Conservation (phyloP, 2,329 filamentous ascomycete genomes). For the Aspergillus sojae region DNA sequence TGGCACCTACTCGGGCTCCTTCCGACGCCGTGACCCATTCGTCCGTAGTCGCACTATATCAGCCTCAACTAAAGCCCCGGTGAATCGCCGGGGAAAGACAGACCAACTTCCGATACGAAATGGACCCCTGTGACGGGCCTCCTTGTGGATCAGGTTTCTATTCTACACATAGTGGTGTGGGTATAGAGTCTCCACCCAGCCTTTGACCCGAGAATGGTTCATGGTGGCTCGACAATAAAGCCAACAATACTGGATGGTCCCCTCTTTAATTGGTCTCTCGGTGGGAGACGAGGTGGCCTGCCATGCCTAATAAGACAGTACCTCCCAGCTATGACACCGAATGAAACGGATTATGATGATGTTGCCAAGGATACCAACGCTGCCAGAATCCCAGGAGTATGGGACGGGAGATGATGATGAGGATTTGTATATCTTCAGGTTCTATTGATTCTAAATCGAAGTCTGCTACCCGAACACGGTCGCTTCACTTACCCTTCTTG, state of each 20-base stretch:
- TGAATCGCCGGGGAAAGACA: background rate
- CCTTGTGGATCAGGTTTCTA: background rate
- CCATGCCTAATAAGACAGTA: no score
- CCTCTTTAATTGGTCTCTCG: no score
- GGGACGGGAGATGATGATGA: background rate
- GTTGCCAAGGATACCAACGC: no score
- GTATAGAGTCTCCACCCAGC: no score
- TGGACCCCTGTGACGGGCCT: background rate
- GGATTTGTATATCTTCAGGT: background rate
- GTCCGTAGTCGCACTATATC: background rate
- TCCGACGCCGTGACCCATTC: background rate
- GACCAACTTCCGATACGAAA: background rate
- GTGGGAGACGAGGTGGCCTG: no score
- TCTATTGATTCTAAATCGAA: background rate
- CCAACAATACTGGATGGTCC: no score
- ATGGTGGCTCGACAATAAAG: no score
- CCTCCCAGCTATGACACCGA: no score
- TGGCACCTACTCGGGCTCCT: background rate
- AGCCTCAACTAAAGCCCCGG: background rate
- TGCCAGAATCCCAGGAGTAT: background rate
- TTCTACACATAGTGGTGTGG: background rate
- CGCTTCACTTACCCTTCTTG: background rate
- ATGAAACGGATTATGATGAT: no score
- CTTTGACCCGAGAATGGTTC: no score
- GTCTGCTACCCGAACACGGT: background rate